These are phyloP conservation scores for Dissoconium aciculare DNA, from an alignment of 2,329 filamentous ascomycete species.

Conservation along the genomic window DNA sequence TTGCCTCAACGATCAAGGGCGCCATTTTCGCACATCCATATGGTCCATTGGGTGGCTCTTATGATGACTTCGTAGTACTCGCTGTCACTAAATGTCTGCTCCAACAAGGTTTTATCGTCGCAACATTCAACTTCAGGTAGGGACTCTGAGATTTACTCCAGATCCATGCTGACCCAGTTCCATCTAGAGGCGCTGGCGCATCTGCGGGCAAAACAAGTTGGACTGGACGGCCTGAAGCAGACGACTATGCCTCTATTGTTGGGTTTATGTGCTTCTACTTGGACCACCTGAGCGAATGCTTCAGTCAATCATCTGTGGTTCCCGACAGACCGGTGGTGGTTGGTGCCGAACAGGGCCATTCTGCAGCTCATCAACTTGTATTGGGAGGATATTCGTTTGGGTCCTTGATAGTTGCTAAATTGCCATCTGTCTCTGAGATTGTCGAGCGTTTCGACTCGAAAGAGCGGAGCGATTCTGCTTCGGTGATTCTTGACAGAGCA, in stretches of 20 bases:
- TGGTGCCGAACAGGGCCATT: too few species aligned
- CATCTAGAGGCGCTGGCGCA: constrained; percentile 56
- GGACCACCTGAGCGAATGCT: constrained; percentile 34
- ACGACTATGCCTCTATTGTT: constrained; percentile 71
- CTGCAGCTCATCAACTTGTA: too few species aligned
- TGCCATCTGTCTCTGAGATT: constrained; percentile 46
- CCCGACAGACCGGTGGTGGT: constrained; percentile 19
- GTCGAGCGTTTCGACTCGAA: constrained; percentile 44
- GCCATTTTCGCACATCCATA: constrained; percentile 81
- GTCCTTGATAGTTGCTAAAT: constrained; percentile 59
- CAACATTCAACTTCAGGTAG: constrained; percentile 85
- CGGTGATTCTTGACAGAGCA: constrained; percentile 57
- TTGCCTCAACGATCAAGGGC: constrained; percentile 19
- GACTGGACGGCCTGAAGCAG: constrained; percentile 65
- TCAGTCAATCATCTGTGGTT: constrained; percentile 27
- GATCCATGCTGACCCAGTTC: constrained; percentile 7
- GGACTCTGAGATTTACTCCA: constrained; percentile 5
- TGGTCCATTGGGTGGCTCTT: constrained; percentile 69
- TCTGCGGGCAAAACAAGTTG: constrained; percentile 73
- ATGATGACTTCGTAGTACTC: constrained; percentile 68
- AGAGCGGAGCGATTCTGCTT: constrained; percentile 40
- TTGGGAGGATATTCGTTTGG: constrained; percentile 85
- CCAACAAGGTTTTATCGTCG: constrained; percentile 57
- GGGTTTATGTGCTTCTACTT: constrained; percentile 67
- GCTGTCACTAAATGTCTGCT: constrained; percentile 49